Percentiles rank a stretch among this genome's conserved stretches.
These are phyloP conservation scores for Sordariomycetes sp. DNA, from an alignment of 2,329 filamentous ascomycete species.

Conservation along the genomic window DNA sequence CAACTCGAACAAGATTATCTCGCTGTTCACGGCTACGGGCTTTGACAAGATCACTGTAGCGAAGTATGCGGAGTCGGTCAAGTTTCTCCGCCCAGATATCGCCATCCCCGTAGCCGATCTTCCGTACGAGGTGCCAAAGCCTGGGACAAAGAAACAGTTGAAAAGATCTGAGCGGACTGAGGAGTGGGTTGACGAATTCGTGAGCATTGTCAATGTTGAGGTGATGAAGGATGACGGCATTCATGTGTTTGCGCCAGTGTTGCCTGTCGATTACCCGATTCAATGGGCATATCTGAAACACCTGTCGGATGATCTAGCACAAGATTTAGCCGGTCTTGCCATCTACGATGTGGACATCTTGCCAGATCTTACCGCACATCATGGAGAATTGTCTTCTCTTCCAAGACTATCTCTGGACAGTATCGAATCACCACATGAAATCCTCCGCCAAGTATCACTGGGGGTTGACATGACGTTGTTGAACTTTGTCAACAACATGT, in stretches of 20 bases:
- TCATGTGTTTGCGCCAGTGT: conserved; percentile 54
- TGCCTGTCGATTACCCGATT: conserved; percentile 64
- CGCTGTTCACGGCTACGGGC: conserved; percentile 79
- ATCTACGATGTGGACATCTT: conserved; percentile 68
- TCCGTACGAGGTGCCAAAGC: conserved; percentile 31
- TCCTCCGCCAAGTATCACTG: conserved; percentile 65
- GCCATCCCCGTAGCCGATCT: conserved; percentile 72
- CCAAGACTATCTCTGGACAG: conserved; percentile 68
- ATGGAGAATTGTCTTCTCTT: conserved; percentile 45
- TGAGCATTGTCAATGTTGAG: conserved; percentile 25
- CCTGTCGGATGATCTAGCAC: conserved; percentile 53
- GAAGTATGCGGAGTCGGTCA: conserved; percentile 58
- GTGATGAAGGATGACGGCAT: conserved; percentile 18
- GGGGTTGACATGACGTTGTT: conserved; percentile 76
- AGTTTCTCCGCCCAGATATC: conserved; percentile 68
- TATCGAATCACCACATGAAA: conserved; percentile 61
- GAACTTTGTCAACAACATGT: conserved; percentile 63
- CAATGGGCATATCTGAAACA: conserved; percentile 76
- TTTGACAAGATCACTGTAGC: conserved; percentile 62
- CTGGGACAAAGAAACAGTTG: conserved; percentile 62
- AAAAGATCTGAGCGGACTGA: conserved; percentile 85
- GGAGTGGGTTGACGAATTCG: conserved; percentile 65
- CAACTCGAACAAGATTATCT: conserved; percentile 63
- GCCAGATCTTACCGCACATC: conserved; percentile 50
- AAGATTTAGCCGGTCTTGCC: conserved; percentile 58